Evolutionary conservation across 371 early-diverging fungal species (phyloP).

Genomic region (Mucor lusitanicus): DNA sequence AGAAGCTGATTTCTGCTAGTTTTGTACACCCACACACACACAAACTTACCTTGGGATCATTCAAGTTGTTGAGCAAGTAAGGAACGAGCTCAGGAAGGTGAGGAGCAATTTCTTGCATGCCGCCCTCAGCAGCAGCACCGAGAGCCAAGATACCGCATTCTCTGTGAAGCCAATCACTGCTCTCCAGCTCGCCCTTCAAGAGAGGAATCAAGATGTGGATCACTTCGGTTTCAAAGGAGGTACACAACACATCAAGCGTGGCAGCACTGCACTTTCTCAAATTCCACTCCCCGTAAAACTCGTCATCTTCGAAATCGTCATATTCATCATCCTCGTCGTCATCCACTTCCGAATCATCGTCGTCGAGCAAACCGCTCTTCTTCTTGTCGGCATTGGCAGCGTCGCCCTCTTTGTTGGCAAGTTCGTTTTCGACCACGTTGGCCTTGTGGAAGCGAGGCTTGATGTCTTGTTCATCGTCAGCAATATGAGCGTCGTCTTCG

Average conservation of each 20-base stretch:
- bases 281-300: constrained; percentile 92
- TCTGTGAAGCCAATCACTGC: constrained; percentile 84
- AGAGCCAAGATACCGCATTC: constrained; percentile 96
- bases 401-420: constrained; percentile 49
- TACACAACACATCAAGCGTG: constrained; percentile 91
- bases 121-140: constrained; percentile 95
- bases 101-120: constrained; percentile 83
- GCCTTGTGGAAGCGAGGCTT: constrained; percentile 92
- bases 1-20: not conserved
- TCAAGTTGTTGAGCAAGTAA: constrained; percentile 77
- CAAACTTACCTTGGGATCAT: constrained; percentile 69
- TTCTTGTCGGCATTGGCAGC: constrained; percentile 22
- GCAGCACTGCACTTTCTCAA: constrained; percentile 97
- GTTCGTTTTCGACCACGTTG: constrained; percentile 72
- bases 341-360: constrained; percentile 50
- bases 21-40: not conserved
- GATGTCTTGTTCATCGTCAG: constrained; percentile 88
- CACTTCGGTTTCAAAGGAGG: constrained; percentile 80
- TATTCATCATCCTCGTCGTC: constrained; percentile 86
- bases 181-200: constrained; percentile 78
- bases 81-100: constrained; percentile 89
- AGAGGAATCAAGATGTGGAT: constrained; percentile 84
- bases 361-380: constrained; percentile 18
- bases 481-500: constrained; percentile 83
- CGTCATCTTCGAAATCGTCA: constrained; percentile 88